These are phyloP conservation scores for Tilletia indica DNA, from an alignment of 1,284 basidiomycete species.

Conservation along the genomic window DNA sequence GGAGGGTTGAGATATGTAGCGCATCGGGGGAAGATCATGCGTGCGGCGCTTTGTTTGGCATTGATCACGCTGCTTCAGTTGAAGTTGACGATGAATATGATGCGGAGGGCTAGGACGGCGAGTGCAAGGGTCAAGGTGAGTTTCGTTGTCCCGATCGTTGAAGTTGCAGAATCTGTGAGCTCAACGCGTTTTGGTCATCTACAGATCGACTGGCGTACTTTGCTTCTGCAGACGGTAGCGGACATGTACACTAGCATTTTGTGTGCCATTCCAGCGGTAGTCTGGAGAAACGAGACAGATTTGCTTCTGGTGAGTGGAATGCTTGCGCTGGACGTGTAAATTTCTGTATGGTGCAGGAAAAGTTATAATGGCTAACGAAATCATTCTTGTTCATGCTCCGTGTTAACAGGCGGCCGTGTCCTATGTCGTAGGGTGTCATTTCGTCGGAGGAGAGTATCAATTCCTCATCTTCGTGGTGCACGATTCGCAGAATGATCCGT, in stretches of 20 bases:
- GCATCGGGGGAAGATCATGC: conserved; percentile 12
- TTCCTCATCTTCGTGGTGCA: conserved; percentile 16
- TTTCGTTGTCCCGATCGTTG: too few species aligned
- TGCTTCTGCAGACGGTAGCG: conserved; percentile 2
- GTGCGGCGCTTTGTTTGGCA: not conserved
- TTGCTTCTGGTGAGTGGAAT: not conserved
- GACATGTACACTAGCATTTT: conserved; percentile 16
- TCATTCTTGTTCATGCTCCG: not conserved
- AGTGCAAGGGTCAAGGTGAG: conserved; percentile 16
- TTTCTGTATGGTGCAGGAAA: too few species aligned
- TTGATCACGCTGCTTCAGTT: not conserved
- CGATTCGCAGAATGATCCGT: conserved; percentile 13
- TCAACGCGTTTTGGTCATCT: too few species aligned
- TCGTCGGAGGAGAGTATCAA: conserved; percentile 16
- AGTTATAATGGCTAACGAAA: not conserved
- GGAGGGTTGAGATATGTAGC: not conserved
- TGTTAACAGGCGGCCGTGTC: not conserved
- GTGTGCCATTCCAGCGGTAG: conserved; percentile 5
- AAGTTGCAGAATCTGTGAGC: too few species aligned
- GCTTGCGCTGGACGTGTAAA: too few species aligned
- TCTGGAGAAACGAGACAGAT: conserved; percentile 15
- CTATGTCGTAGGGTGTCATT: conserved; percentile 9
- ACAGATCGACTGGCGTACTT: conserved; percentile 13
- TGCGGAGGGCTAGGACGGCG: conserved; percentile 3
- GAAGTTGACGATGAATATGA: conserved; percentile 2